Percentiles rank a stretch among this genome's conserved stretches.
These are phyloP conservation scores for Cinchona pubescens DNA, from an alignment of 257 asterid species.

Conservation along the genomic window DNA sequence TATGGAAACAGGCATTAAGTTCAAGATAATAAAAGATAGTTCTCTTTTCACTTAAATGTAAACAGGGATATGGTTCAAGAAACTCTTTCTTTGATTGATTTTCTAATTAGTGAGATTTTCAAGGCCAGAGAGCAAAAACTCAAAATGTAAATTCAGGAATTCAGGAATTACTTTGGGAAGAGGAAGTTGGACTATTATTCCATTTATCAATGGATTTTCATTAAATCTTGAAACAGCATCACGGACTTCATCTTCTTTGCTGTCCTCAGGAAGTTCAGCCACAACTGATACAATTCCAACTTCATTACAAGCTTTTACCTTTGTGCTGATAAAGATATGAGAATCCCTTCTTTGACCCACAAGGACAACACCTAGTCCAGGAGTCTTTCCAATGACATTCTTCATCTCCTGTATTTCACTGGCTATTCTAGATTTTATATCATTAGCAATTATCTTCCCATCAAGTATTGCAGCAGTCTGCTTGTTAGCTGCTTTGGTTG, in stretches of 20 bases:
- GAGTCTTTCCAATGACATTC: conserved; percentile 15
- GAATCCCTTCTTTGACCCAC: conserved; percentile 31
- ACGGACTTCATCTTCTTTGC: conserved; percentile 21
- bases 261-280: conserved; percentile 23
- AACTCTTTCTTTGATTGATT: no score
- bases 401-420: conserved; percentile 25
- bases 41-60: neutral
- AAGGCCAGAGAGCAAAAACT: conserved; percentile 3
- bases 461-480: conserved; percentile 10
- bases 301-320: conserved; percentile 23
- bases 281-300: conserved; percentile 23
- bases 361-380: conserved; percentile 25
- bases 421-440: conserved; percentile 22
- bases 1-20: no score
- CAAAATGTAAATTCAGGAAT: neutral
- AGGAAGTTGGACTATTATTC: conserved; percentile 32
- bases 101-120: neutral
- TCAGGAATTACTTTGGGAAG: conserved; percentile 26
- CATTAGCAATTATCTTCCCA: conserved; percentile 21
- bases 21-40: neutral
- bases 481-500: no score
- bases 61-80: no score
- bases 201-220: conserved; percentile 22
- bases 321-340: conserved; percentile 19
- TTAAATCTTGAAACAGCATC: conserved; percentile 24